These are phyloP conservation scores for Neostapfia colusana DNA, from an alignment of 176 grass and related monocot genomes.

Conservation along the genomic window DNA sequence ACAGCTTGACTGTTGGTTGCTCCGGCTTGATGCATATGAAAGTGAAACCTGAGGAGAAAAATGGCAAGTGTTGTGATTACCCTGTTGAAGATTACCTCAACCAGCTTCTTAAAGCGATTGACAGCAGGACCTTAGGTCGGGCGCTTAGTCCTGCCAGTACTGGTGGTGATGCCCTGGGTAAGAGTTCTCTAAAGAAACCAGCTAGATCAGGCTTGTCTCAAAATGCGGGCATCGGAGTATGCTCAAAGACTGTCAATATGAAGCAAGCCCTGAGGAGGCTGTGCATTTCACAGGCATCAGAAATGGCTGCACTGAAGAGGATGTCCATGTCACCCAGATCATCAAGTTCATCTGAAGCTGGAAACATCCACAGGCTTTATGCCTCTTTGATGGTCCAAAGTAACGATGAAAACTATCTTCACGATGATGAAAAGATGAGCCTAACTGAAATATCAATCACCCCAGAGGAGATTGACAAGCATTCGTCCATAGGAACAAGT, in stretches of 20 bases:
- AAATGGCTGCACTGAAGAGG: conserved; percentile 87
- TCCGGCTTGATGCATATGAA: conserved; percentile 55
- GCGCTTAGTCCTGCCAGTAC: conserved; percentile 48
- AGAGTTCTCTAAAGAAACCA: conserved; percentile 51
- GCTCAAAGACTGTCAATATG: conserved; percentile 79
- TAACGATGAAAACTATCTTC: conserved; percentile 34
- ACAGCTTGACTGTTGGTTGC: conserved; percentile 34
- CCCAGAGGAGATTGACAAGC: conserved; percentile 43
- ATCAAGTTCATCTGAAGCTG: conserved; percentile 69
- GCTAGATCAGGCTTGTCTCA: conserved; percentile 51
- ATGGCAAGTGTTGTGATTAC: conserved; percentile 34
- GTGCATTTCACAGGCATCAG: conserved; percentile 95
- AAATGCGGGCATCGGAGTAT: conserved; percentile 57
- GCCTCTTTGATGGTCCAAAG: conserved; percentile 77
- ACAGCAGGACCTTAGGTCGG: conserved; percentile 50
- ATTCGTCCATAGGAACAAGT: conserved; percentile 45
- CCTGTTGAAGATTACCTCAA: conserved; percentile 66
- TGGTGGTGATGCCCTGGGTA: conserved; percentile 34
- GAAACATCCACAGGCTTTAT: conserved; percentile 84
- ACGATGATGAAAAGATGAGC: conserved; percentile 62
- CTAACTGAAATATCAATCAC: conserved; percentile 70
- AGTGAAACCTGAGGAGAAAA: conserved; percentile 55
- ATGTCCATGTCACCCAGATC: conserved; percentile 54
- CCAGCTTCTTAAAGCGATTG: conserved; percentile 74
- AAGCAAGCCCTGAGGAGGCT: conserved; percentile 83